Conservation (phyloP, 257 asterid species). For the Rauvolfia tetraphylla region DNA sequence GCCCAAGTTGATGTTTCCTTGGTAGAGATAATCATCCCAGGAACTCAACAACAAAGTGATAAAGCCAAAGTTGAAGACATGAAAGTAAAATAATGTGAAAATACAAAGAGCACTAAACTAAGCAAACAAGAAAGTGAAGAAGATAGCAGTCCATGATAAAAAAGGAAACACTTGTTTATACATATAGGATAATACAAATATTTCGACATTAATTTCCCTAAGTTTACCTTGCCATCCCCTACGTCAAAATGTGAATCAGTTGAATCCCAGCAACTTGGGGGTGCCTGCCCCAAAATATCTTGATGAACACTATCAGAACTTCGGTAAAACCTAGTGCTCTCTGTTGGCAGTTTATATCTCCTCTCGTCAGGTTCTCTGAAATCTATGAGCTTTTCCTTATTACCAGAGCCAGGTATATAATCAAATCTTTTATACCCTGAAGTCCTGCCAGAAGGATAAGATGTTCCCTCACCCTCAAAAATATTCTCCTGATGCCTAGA, state of each 20-base stretch:
- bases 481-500: slow-evolving; percentile 24
- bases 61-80: neutral
- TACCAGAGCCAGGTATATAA: slow-evolving; percentile 27
- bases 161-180: slow-evolving; percentile 25
- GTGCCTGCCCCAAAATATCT: slow-evolving; percentile 25
- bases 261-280: slow-evolving; percentile 36
- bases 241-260: slow-evolving; percentile 37
- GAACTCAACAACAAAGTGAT: neutral
- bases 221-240: slow-evolving; percentile 54
- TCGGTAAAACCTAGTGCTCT: slow-evolving; percentile 25
- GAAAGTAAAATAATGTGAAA: slow-evolving; percentile 8
- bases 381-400: slow-evolving; percentile 24
- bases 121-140: neutral
- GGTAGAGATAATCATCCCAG: neutral
- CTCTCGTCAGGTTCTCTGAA: slow-evolving; percentile 27
- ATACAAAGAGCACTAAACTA: slow-evolving; percentile 1
- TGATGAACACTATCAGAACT: slow-evolving; percentile 24
- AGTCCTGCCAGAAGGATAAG: slow-evolving; percentile 27
- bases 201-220: slow-evolving; percentile 33
- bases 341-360: slow-evolving; percentile 27
- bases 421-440: slow-evolving; percentile 27
- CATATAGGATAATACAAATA: slow-evolving; percentile 27
- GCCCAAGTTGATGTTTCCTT: neutral
- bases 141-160: slow-evolving; percentile 2
- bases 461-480: slow-evolving; percentile 25